Conservation (phyloP, 176 grass and related monocot genomes). For the Bromus sterilis region DNA sequence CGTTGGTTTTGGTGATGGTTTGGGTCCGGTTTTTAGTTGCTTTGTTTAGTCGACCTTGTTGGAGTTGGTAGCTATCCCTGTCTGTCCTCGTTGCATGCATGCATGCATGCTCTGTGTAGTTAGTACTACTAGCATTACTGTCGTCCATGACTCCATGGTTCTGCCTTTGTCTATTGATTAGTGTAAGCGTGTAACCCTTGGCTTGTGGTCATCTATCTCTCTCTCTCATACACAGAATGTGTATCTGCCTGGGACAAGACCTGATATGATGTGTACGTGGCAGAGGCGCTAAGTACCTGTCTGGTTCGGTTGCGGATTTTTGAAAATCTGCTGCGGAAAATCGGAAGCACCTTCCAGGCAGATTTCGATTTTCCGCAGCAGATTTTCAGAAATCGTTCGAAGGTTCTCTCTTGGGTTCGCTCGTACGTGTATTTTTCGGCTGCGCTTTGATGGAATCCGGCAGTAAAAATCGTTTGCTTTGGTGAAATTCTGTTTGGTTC, state of each 20-base stretch:
- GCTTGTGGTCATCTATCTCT: not conserved
- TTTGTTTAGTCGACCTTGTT: conserved; percentile 14
- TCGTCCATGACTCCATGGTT: too few species aligned
- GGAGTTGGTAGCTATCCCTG: conserved; percentile 30
- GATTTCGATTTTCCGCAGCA: too few species aligned
- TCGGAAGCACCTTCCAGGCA: too few species aligned
- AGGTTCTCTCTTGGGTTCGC: too few species aligned
- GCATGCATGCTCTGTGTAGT: not conserved
- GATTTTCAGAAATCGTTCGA: too few species aligned
- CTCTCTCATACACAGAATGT: not conserved
- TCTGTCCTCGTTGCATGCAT: not conserved
- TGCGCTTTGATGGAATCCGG: too few species aligned
- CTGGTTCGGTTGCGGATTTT: too few species aligned
- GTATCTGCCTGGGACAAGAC: not conserved
- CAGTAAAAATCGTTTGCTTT: too few species aligned
- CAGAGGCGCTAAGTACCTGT: not conserved
- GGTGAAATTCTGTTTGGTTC: too few species aligned
- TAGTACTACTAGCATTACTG: not conserved
- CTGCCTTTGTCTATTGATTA: not conserved
- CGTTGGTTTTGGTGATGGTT: not conserved
- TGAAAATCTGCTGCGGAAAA: too few species aligned
- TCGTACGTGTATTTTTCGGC: too few species aligned
- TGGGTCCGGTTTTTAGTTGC: not conserved
- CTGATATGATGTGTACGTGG: not conserved
- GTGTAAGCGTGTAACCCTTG: not conserved